These are phyloP conservation scores for Plantago coronopus DNA, from an alignment of 305 asterid genomes.

Conservation along the genomic window DNA sequence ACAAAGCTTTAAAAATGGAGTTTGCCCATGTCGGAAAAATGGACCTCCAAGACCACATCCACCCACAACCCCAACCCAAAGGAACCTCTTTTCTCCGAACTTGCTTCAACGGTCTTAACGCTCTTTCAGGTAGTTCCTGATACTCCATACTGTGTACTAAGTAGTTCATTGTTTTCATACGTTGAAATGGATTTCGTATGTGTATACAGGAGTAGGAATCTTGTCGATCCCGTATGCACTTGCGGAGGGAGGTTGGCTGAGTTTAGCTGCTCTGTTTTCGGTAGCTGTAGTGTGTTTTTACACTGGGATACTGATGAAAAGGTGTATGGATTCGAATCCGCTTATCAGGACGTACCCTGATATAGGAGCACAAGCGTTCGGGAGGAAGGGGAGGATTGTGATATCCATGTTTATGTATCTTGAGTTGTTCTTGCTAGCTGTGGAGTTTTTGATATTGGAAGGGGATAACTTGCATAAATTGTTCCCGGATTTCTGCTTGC, in stretches of 20 bases:
- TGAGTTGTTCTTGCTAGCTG: conserved; percentile 45
- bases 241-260: conserved; percentile 39
- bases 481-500: conserved; percentile 10
- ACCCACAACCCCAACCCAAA: conserved; percentile 19
- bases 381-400: conserved; percentile 33
- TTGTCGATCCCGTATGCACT: conserved; percentile 48
- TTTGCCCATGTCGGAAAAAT: not conserved
- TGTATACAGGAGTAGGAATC: conserved; percentile 37
- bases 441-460: conserved; percentile 50
- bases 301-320: conserved; percentile 27
- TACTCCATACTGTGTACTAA: no score
- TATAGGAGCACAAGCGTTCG: conserved; percentile 44
- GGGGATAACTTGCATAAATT: conserved; percentile 45
- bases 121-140: conserved; percentile 33
- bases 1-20: not conserved
- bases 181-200: not conserved
- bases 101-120: conserved; percentile 53
- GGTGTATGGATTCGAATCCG: conserved; percentile 33
- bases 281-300: conserved; percentile 22
- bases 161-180: not conserved
- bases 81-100: conserved; percentile 46
- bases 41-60: conserved; percentile 29
- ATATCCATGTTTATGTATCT: conserved; percentile 40
- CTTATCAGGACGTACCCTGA: conserved; percentile 40
- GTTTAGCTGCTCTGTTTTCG: conserved; percentile 1